phyloP scores from a whole-genome alignment of 2,329 filamentous ascomycete species.

The Ceratocystis albifundus region DNA sequence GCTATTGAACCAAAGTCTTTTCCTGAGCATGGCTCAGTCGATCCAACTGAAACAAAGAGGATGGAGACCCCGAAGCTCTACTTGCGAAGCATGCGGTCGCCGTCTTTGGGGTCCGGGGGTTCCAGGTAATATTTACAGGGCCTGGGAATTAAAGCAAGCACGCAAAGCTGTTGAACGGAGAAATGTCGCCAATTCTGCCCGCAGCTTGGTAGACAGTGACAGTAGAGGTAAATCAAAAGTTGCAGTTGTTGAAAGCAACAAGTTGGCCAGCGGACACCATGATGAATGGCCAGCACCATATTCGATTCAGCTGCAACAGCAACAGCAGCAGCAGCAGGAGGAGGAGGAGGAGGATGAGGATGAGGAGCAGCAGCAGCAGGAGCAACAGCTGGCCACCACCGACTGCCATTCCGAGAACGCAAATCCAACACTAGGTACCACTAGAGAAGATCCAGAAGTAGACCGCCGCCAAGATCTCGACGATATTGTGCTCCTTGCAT shows the following conservation, averaged over 20 bases:
- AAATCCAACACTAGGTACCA: conserved; percentile 23
- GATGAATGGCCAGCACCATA: conserved; percentile 27
- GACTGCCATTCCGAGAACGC: not conserved
- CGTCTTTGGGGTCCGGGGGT: conserved; percentile 84
- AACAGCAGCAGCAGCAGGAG: too few species aligned
- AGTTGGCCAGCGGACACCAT: conserved; percentile 30
- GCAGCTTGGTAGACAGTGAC: conserved; percentile 32
- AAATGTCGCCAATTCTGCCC: conserved; percentile 33
- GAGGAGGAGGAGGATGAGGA: too few species aligned
- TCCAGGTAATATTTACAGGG: conserved; percentile 62
- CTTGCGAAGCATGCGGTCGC: conserved; percentile 74
- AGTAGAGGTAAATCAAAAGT: conserved; percentile 46
- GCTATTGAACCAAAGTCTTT: conserved; percentile 79
- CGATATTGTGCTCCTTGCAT: conserved; percentile 55
- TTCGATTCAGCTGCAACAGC: not conserved
- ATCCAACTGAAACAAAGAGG: conserved; percentile 66
- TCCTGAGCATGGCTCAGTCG: conserved; percentile 66
- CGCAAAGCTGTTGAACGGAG: conserved; percentile 37
- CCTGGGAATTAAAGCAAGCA: conserved; percentile 58
- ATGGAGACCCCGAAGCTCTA: conserved; percentile 77
- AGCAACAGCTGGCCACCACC: too few species aligned
- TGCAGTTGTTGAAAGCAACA: conserved; percentile 29
- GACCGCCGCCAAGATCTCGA: conserved; percentile 41
- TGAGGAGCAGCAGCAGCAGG: too few species aligned
- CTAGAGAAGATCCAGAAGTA: conserved; percentile 25